Conservation (phyloP, 2,329 filamentous ascomycete species). For the Penicillium sp. region DNA sequence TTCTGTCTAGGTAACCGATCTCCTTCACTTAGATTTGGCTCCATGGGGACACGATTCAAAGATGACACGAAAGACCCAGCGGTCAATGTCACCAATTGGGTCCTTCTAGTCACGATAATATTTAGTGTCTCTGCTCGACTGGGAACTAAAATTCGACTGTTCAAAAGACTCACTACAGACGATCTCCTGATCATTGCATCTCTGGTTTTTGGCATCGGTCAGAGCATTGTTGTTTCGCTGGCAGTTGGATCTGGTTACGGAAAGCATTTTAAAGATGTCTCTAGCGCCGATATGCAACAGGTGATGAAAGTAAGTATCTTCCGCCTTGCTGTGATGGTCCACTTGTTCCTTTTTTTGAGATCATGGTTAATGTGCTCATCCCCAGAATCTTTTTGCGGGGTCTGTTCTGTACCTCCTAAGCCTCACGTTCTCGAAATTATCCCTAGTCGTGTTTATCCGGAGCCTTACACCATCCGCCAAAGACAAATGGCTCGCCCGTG, state of each 20-base stretch:
- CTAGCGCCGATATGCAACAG: conserved; percentile 8
- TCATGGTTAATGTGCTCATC: not conserved
- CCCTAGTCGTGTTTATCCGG: conserved; percentile 21
- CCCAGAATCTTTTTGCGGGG: conserved; percentile 19
- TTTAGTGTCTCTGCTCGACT: conserved; percentile 21
- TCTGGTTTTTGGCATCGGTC: conserved; percentile 15
- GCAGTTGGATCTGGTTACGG: conserved; percentile 23
- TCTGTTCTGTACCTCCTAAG: conserved; percentile 19
- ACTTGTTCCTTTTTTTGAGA: not conserved
- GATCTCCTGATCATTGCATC: conserved; percentile 20
- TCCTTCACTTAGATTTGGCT: not conserved
- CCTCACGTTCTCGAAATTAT: conserved; percentile 23
- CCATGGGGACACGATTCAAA: conserved; percentile 21
- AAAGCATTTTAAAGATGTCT: conserved; percentile 14
- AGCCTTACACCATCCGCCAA: conserved; percentile 16
- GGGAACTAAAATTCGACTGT: conserved; percentile 21
- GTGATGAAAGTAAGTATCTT: conserved; percentile 19
- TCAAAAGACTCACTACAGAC: conserved; percentile 18
- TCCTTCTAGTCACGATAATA: conserved; percentile 18
- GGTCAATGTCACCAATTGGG: conserved; percentile 21
- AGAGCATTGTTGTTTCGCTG: conserved; percentile 18
- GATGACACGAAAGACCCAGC: conserved; percentile 19
- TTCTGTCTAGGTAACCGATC: not conserved
- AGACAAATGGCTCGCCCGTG: conserved; percentile 14
- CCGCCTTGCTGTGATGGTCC: not conserved